These are phyloP conservation scores for Fusarium nurragi DNA, from an alignment of 2,329 filamentous ascomycete genomes.

Conservation along the genomic window DNA sequence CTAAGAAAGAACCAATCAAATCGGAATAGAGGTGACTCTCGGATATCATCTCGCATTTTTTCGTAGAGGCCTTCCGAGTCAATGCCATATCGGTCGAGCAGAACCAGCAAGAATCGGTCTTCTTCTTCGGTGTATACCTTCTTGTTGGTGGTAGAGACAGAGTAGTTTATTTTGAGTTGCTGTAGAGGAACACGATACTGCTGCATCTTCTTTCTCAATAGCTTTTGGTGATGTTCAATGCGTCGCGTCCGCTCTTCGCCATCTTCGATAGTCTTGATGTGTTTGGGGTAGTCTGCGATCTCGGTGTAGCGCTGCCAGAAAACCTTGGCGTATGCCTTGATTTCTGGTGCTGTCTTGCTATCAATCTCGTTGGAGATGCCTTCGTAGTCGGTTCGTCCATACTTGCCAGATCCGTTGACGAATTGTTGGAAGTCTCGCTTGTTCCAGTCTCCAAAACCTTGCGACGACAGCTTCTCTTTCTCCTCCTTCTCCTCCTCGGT, in stretches of 20 bases:
- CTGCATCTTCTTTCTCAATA: conserved; percentile 93
- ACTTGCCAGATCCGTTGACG: conserved; percentile 92
- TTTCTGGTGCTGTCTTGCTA: conserved; percentile 84
- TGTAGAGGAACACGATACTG: conserved; percentile 98
- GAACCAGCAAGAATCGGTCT: conserved; percentile 92
- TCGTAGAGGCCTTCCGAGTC: conserved; percentile 93
- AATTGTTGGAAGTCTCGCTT: conserved; percentile 98
- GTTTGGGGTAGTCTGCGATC: conserved; percentile 88
- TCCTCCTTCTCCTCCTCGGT: conserved; percentile 90
- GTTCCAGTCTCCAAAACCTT: conserved; percentile 96
- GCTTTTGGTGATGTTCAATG: conserved; percentile 90
- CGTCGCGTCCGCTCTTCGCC: conserved; percentile 91
- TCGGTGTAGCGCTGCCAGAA: conserved; percentile 97
- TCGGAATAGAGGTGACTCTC: conserved; percentile 91
- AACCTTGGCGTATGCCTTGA: conserved; percentile 90
- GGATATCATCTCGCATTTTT: conserved; percentile 95
- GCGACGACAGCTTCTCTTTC: conserved; percentile 81
- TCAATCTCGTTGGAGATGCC: conserved; percentile 90
- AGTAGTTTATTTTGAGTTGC: conserved; percentile 98
- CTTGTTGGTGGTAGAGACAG: conserved; percentile 98
- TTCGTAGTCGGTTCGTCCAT: conserved; percentile 85
- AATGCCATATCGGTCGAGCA: conserved; percentile 90
- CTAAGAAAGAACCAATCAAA: conserved; percentile 99
- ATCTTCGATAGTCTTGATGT: conserved; percentile 87
- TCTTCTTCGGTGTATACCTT: conserved; percentile 99